A percentile compares a stretch with the other conserved stretches of the same genome.
phyloP scores from a whole-genome alignment of 1,139 yeast species.

The Hanseniaspora sp. region DNA sequence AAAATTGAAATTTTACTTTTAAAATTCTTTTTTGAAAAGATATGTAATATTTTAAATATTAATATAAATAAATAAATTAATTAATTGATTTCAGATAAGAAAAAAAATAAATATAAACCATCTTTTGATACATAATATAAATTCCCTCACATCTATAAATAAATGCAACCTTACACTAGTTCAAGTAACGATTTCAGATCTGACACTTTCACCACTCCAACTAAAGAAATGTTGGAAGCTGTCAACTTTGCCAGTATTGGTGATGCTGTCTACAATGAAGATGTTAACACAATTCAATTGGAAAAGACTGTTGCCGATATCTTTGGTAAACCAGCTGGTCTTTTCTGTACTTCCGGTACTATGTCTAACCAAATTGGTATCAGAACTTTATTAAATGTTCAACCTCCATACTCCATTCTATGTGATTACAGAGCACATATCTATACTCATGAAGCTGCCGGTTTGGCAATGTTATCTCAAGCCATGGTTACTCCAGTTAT shows the following conservation, averaged over 20 bases:
- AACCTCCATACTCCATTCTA: constrained; percentile 76
- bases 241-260: constrained; percentile 57
- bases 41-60: no score
- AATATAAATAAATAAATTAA: no score
- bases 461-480: constrained; percentile 76
- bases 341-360: constrained; percentile 83
- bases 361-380: constrained; percentile 81
- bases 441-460: constrained; percentile 78
- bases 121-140: no score
- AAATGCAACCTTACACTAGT: constrained; percentile 25
- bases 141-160: neutral
- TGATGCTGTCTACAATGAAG: constrained; percentile 84
- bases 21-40: no score
- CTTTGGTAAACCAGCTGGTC: constrained; percentile 74
- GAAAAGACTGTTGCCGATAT: constrained; percentile 56
- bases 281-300: constrained; percentile 52
- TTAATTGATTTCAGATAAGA: no score
- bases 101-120: no score
- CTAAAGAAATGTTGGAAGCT: constrained; percentile 60
- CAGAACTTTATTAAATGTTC: constrained; percentile 54
- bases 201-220: constrained; percentile 91
- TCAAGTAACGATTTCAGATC: constrained; percentile 58
- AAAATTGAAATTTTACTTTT: no score
- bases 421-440: constrained; percentile 85
- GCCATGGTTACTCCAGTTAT: constrained; percentile 82